Evolutionary conservation across 139 green algal species (phyloP), one percentile per base, ranked within the genome.

Genomic region (Coelastrella sp.): DNA sequence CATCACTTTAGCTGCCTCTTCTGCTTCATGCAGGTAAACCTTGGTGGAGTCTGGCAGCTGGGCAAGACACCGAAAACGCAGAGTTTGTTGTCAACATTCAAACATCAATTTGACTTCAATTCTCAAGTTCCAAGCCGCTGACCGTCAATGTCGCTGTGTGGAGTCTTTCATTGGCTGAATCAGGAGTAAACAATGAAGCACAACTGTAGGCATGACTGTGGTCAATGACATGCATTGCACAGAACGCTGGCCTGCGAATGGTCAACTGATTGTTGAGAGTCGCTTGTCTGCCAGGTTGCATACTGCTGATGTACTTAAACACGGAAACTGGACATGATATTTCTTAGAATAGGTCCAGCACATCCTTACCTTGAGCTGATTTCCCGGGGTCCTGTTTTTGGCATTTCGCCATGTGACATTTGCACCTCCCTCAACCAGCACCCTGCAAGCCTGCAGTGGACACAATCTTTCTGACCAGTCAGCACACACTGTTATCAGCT

Each of bases 321-420:
- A 19, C 15, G 25, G 53, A 63, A 1, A 63, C 5, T n/a, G n/a
- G n/a, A n/a, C n/a, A n/a, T n/a, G n/a, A n/a, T n/a, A n/a, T n/a
- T n/a, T n/a, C n/a, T n/a, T n/a, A n/a, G n/a, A n/a, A n/a, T n/a
- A n/a, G n/a, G n/a, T n/a, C n/a, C n/a, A n/a, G n/a, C n/a, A n/a
- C n/a, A n/a, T n/a, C n/a, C n/a, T n/a, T n/a, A 86, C 79, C 50
- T 88, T 75, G 64, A 92, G 78, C 87, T 91, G 88, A 2, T 66
- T 74, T 2, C 86, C 40, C 6, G 92, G 87, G 17, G 86, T 91
- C 27, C 92, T 83, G 85, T 95, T 95, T 81, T 94, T 94, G 63
- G 37, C 81, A 81, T 95, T 95, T 9, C 91, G 84, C 5, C 73
- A 83, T 40, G 92, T 69, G 21, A 90, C 62, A 35, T 94, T 89